A percentile compares a stretch with the other conserved stretches of the same genome.
phyloP scores from a whole-genome alignment of 83 land plant genomes.

The Larix sibirica region DNA sequence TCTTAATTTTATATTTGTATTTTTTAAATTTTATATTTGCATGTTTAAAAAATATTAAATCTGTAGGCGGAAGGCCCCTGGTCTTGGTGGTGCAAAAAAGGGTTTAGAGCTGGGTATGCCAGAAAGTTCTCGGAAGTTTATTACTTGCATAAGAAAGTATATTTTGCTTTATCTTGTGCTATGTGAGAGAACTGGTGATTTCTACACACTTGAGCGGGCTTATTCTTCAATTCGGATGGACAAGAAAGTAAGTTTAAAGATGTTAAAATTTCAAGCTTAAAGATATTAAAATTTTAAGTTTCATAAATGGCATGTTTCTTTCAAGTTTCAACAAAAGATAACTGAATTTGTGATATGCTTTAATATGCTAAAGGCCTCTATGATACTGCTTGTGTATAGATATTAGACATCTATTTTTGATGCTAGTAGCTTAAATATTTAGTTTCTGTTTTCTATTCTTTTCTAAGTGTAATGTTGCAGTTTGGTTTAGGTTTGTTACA shows the following conservation, averaged over 20 bases:
- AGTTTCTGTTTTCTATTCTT: background rate
- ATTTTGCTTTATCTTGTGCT: constrained; percentile 75
- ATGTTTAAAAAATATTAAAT: constrained; percentile 3
- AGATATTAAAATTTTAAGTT: background rate
- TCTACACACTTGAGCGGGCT: constrained; percentile 90
- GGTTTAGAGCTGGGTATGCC: constrained; percentile 83
- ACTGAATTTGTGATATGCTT: no score
- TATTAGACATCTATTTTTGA: background rate
- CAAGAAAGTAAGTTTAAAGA: constrained; percentile 65
- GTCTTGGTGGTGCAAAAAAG: constrained; percentile 50
- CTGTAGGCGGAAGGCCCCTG: constrained; percentile 77
- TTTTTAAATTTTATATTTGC: background rate
- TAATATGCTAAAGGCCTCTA: no score
- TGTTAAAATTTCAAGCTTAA: background rate
- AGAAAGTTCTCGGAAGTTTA: constrained; percentile 96
- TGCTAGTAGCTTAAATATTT: background rate
- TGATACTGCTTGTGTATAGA: background rate
- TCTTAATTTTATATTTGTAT: background rate
- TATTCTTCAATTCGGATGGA: constrained; percentile 76
- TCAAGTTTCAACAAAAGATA: no score
- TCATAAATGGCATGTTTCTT: no score
- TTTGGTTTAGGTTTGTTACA: background rate
- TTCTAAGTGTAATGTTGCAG: constrained; percentile 1
- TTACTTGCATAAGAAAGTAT: constrained; percentile 95
- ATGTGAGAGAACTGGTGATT: constrained; percentile 79